Base-by-base conservation (phyloP, 495 filamentous ascomycete genomes). In the Tuber aestivum region DNA sequence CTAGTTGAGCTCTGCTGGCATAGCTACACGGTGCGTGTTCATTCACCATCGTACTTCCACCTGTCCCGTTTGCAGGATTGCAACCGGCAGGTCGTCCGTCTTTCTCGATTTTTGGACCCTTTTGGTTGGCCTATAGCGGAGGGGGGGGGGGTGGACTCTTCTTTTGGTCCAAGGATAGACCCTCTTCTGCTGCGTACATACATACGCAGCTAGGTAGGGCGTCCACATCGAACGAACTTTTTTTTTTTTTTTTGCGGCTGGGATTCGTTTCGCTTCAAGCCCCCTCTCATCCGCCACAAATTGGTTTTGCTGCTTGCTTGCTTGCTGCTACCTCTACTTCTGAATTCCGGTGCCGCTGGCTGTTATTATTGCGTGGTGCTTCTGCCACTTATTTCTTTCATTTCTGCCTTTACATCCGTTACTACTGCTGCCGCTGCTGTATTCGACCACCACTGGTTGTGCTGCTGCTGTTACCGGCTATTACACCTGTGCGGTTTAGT, bases 1-100 rank as follows among this genome's bases (percentile, higher is more conserved):
- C 61, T 70, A 72, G 70, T 78, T 77, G 71, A 81, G 75, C 79
- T 81, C 72, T 81, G 75, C 79, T 81, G 79, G 79, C 79, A 81
- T 77, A 80, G 75, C 75, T 81, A 77, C 72, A 80, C 69, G 45
- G 74, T 81, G 78, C 72, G 78, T 80, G 78, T 79, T 77, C 72
- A 72, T 73, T 48, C 76, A 72, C 45, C 74, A 40, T 76, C 72
- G 61, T 75, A 70, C 44, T 79, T 79, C 78, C 78, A 77, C 77
- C 76, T 77, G 76, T 78, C 76, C 74, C 72, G 76, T 79, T 79
- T 79, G 72, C 77, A 79, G 77, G 56, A 35, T 65, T 65, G 56
- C 56, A 65, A 27, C 56, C 56, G 56, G 27, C 56, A 65, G 56
- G 56, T 65, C 56, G 32, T 65, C 27, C 56, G 27, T 65, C 2